Base-by-base conservation (phyloP, 1,139 yeast genomes). In the Pichia sp. region DNA sequence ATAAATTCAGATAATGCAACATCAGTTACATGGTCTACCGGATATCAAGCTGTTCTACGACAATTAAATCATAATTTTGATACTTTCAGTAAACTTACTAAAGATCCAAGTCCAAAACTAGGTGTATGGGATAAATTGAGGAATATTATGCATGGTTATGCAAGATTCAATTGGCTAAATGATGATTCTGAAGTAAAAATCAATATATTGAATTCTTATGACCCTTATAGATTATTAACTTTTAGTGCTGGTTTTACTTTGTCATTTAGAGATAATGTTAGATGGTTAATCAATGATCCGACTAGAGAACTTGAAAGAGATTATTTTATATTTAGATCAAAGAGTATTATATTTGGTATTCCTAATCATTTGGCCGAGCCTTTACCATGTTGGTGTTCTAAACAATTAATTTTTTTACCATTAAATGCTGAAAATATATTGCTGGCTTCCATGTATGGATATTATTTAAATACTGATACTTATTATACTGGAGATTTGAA, bases 81-180 rank as follows among this genome's bases (percentile, higher is more conserved):
- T 56, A 82, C 84, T 44, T 86, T 90, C 60, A 80, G 95, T 1
- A 92, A 82, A 55, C 85, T 89, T 0, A 82, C 80, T 11, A 69
- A 85, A 16, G 97, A 92, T 61, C 90, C 89, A 24, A 85, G 96
- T 48, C 86, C 87, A 2, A 77, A 77, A 38, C 66, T 89, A 27
- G 97, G 97, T 0, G 83, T 70, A 69, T 84, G 76, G 98, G 89
- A 82, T 59, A 82, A 81, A 56, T 65, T 80, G n/a, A 62, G 89
- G 39, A 68, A 77, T 23, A 68, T 76, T 23, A 65, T 80, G 50
- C 89, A 82, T 60, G 82, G 83, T 0, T 66, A 76, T 23, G 54
- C 78, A 35, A 59, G 59, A 6, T 63, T 80, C 42, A 59, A 63
- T 9, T 76, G 82, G 76, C 36, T 40, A 1, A 62, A 65, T 24